phyloP scores from a whole-genome alignment of 192 early-diverging fungal species.

The Rhizophlyctis rosea region DNA sequence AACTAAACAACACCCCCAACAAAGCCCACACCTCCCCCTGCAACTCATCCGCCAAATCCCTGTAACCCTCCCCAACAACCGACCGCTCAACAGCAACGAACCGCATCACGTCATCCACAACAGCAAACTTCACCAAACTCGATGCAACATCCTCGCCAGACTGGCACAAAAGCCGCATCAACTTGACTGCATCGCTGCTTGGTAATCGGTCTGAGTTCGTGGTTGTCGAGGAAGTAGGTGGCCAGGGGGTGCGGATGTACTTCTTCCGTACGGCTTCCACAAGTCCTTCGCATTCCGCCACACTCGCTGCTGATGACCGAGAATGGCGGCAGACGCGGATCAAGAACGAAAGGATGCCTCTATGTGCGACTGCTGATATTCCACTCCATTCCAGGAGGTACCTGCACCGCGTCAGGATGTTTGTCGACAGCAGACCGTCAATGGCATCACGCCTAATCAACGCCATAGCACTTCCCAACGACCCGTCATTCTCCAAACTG shows the following conservation, averaged over 20 bases:
- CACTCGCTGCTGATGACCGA: constrained; percentile 32
- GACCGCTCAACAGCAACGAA: constrained; percentile 9
- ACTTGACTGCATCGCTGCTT: not conserved
- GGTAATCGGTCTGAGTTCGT: not conserved
- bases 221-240: not conserved
- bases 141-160: constrained; percentile 15
- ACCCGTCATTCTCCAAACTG: constrained; percentile 42
- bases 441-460: constrained; percentile 46
- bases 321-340: constrained; percentile 45
- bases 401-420: constrained; percentile 52
- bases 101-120: constrained; percentile 21
- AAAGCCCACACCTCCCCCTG: constrained; percentile 16
- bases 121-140: constrained; percentile 12
- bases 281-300: constrained; percentile 46
- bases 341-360: constrained; percentile 49
- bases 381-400: constrained; percentile 50
- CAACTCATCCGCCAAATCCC: not conserved
- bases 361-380: constrained; percentile 29
- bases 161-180: constrained; percentile 26
- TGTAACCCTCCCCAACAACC: not conserved
- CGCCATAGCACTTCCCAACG: constrained; percentile 34
- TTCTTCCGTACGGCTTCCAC: constrained; percentile 34
- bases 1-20: constrained; percentile 18
- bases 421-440: constrained; percentile 58
- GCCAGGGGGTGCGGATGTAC: constrained; percentile 5